Evolutionary conservation across 768 basidiomycete genomes (phyloP).

Genomic region (Boletus sp.): DNA sequence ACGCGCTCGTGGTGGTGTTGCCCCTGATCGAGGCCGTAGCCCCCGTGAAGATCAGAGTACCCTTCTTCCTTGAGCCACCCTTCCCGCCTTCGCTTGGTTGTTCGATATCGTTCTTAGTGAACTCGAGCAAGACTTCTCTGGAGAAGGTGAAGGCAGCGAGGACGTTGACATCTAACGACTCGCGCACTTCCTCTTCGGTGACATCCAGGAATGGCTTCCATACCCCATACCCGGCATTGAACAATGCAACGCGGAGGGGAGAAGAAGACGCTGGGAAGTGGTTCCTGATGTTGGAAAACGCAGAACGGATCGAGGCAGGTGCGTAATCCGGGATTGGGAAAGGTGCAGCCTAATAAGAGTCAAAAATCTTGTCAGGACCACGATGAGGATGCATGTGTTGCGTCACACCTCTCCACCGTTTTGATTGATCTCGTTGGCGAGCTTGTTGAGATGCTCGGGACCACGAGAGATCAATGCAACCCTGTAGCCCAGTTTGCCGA

Average conservation of each 20-base stretch:
- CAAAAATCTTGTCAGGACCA: background rate
- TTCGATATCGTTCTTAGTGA: constrained; percentile 50
- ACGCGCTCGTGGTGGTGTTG: constrained; percentile 55
- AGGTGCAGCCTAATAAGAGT: constrained; percentile 44
- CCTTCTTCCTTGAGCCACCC: constrained; percentile 49
- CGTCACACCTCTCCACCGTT: constrained; percentile 54
- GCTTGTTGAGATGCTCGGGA: constrained; percentile 44
- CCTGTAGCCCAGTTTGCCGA: constrained; percentile 60
- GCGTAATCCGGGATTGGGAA: constrained; percentile 55
- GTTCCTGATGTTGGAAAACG: constrained; percentile 45
- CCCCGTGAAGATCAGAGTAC: constrained; percentile 68
- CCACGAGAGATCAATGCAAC: constrained; percentile 66
- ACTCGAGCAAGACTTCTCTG: constrained; percentile 53
- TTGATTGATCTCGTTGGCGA: constrained; percentile 53
- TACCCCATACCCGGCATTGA: constrained; percentile 54
- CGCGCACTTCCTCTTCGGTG: constrained; percentile 53
- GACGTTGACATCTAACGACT: constrained; percentile 49
- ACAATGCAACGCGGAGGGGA: constrained; percentile 58
- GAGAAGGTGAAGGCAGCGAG: constrained; percentile 63
- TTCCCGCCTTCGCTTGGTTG: constrained; percentile 39
- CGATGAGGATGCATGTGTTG: background rate
- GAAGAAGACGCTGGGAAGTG: constrained; percentile 47
- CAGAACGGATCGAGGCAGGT: constrained; percentile 47
- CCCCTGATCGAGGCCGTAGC: constrained; percentile 68
- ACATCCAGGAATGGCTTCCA: constrained; percentile 69